Evolutionary conservation across 2,329 filamentous ascomycete genomes (phyloP), one percentile per base, ranked within the genome.

Genomic region (Colletotrichum tanaceti): DNA sequence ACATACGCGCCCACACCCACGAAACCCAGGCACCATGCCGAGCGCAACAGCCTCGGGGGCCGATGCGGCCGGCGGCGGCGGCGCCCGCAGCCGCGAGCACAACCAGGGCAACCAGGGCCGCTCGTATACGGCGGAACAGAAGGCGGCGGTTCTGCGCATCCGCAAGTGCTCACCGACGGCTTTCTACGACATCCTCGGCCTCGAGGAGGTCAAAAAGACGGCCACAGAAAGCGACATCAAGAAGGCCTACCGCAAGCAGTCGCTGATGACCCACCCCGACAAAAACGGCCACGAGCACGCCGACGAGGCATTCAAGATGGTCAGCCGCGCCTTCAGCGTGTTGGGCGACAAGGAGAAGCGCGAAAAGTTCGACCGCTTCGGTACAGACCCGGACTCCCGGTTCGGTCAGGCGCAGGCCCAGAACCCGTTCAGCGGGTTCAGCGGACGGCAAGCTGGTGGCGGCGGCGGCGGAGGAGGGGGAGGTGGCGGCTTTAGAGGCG

Each of bases 231-330:
- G 85, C 71, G 95, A 98, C 76, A 94, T 99, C 78, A 99, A 98
- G 81, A 98, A 98, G 84, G 95, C 96, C 7, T 99, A 99, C 82
- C 89, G 95, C 76, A 98, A 97, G 82, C 87, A 97, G 78, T 96
- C 92, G 77, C 84, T 99, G 75, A 86, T 98, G 76, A 99, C 96
- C 68, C 96, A 99, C 84, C 96, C 96, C 71, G 96, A 99, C 85
- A 99, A 99, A 85, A 99, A 99, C 85, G 94, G 94, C 58, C 94
- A 98, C 79, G 91, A 95, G 44, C 90, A 97, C 69, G 95, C 96
- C 63, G 96, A 98, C 78, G 96, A 99, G 83, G 96, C 96, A 39
- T 99, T 99, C 84, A 99, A 99, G 85, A 92, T 98, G 92, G 94
- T 99, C 28, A 92, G 93, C 75, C 88, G 93, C 74, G 96, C 96